These are phyloP conservation scores for Hippophae tibetana DNA, from an alignment of 306 rosid genomes.

Conservation along the genomic window DNA sequence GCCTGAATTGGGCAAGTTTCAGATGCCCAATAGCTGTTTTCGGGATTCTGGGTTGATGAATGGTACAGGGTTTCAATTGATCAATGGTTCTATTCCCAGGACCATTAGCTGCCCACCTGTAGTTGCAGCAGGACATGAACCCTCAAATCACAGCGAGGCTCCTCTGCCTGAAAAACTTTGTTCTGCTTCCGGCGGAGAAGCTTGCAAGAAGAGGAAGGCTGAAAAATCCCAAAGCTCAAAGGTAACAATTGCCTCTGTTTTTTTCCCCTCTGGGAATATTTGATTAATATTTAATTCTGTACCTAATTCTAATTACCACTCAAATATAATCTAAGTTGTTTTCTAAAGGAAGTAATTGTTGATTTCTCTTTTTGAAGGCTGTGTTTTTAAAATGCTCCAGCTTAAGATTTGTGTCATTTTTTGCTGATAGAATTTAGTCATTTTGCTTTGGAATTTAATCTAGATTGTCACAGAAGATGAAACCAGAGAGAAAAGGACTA, in stretches of 20 bases:
- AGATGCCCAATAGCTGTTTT: conserved; percentile 11
- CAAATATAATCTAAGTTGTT: background rate
- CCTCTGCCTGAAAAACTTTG: conserved; percentile 21
- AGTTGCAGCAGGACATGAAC: conserved; percentile 9
- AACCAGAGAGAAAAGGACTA: conserved; percentile 42
- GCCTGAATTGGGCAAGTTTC: conserved; percentile 30
- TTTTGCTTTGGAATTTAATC: conserved; percentile 1
- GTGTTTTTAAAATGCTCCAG: too few relatives aligned
- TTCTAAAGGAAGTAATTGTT: too few relatives aligned
- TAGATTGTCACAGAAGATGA: conserved; percentile 46
- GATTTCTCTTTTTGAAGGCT: too few relatives aligned
- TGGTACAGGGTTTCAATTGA: conserved; percentile 22
- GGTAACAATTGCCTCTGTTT: conserved; percentile 17
- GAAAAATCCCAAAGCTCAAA: conserved; percentile 34
- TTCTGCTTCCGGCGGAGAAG: conserved; percentile 32
- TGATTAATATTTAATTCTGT: background rate
- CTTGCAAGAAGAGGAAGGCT: conserved; percentile 56
- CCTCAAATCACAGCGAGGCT: conserved; percentile 16
- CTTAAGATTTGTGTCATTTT: background rate
- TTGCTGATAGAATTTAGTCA: background rate
- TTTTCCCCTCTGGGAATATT: background rate
- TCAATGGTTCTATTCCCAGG: conserved; percentile 32
- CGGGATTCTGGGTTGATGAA: conserved; percentile 13
- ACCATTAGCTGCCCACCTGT: conserved; percentile 49
- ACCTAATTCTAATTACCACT: background rate